Evolutionary conservation across 148 eudicot species (phyloP).

Genomic region (Arctostaphylos glauca): DNA sequence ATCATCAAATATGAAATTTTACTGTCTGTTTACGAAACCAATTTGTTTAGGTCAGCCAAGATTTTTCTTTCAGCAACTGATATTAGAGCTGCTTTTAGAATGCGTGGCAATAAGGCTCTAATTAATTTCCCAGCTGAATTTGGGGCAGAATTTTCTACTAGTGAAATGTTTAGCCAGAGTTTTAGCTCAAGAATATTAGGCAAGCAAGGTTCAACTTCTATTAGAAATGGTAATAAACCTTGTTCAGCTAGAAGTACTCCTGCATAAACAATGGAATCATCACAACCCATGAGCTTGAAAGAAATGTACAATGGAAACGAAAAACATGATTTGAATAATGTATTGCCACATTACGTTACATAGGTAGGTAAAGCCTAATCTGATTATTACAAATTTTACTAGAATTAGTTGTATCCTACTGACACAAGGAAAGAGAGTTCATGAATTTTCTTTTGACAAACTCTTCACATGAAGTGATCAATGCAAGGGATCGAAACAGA

Average conservation of each 20-base stretch:
- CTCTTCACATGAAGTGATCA: background rate
- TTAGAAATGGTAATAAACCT: no score
- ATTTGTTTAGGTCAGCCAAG: no score
- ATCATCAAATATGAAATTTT: no score
- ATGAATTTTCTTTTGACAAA: background rate
- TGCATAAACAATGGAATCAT: conserved; percentile 30
- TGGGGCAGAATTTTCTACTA: no score
- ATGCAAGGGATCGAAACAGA: background rate
- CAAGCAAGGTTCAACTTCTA: no score
- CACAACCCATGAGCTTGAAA: conserved; percentile 10
- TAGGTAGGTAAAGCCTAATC: background rate
- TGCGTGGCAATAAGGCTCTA: no score
- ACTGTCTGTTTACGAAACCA: no score
- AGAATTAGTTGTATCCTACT: background rate
- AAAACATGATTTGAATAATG: background rate
- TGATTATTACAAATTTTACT: background rate
- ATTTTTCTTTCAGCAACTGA: no score
- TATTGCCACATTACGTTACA: background rate
- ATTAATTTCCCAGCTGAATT: no score
- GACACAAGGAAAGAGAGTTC: background rate
- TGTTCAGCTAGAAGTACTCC: conserved; percentile 59
- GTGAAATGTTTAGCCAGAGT: no score
- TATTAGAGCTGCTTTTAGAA: no score
- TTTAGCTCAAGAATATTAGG: no score
- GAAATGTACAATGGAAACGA: background rate